Conservation (phyloP, 192 early-diverging fungal species). For the Funneliformis mosseae region DNA sequence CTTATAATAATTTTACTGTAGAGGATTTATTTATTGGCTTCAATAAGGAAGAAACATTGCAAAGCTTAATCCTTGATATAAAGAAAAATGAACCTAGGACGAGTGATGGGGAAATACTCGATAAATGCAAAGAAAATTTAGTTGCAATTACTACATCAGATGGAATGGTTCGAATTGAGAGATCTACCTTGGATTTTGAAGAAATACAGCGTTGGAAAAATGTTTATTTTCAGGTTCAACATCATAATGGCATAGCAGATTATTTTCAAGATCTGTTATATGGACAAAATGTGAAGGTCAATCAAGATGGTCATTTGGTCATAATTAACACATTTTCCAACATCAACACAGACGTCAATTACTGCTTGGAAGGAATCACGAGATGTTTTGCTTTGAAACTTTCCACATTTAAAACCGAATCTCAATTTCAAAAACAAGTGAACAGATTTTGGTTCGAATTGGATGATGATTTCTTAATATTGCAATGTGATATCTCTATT, state of each 20-base stretch:
- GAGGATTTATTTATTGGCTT: conserved; percentile 28
- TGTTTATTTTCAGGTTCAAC: conserved; percentile 13
- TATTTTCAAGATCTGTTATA: not conserved
- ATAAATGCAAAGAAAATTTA: conserved; percentile 14
- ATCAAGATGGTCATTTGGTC: conserved; percentile 10
- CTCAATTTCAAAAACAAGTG: conserved; percentile 30
- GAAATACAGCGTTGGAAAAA: not conserved
- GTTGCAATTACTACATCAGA: conserved; percentile 19
- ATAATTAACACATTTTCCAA: conserved; percentile 7
- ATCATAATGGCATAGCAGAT: not conserved
- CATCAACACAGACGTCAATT: conserved; percentile 28
- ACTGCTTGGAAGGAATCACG: not conserved
- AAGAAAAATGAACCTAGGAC: not conserved
- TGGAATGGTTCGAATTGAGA: conserved; percentile 11
- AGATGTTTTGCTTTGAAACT: conserved; percentile 27
- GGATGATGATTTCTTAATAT: conserved; percentile 8
- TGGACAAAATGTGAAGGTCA: not conserved
- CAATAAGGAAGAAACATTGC: conserved; percentile 28
- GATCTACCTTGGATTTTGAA: conserved; percentile 9
- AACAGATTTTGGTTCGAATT: conserved; percentile 34
- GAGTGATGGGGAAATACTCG: too few relatives aligned
- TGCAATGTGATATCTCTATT: conserved; percentile 20
- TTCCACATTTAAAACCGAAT: conserved; percentile 32
- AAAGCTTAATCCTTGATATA: conserved; percentile 28
- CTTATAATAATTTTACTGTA: not conserved